These are phyloP conservation scores for Heliocybe sulcata DNA, from an alignment of 1,284 basidiomycete genomes.

Conservation along the genomic window DNA sequence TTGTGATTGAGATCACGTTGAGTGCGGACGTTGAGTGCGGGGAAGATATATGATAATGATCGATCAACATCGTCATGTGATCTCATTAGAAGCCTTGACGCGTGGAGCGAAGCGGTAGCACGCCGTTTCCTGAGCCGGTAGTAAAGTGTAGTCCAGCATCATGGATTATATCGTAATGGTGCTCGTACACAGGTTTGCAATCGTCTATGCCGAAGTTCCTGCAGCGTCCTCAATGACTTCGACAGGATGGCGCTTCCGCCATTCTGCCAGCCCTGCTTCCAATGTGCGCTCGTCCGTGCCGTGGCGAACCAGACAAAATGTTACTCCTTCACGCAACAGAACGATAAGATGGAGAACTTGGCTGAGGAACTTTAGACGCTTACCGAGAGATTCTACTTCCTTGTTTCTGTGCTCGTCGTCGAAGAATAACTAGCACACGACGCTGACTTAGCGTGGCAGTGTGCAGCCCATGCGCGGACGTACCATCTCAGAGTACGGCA, in stretches of 20 bases:
- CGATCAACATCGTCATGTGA: background rate
- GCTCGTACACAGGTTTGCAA: background rate
- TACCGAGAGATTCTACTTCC: constrained; percentile 70
- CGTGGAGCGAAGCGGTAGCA: too few relatives aligned
- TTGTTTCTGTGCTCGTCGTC: constrained; percentile 76
- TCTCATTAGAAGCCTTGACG: background rate
- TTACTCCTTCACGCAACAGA: constrained; percentile 46
- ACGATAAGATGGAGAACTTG: constrained; percentile 6
- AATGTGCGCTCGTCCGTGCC: constrained; percentile 51
- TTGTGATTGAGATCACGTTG: too few relatives aligned
- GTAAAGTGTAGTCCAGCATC: background rate
- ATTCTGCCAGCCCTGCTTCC: constrained; percentile 53
- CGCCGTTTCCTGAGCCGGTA: too few relatives aligned
- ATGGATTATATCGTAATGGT: background rate
- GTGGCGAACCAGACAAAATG: constrained; percentile 50
- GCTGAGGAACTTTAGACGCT: constrained; percentile 7
- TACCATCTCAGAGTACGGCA: constrained; percentile 83
- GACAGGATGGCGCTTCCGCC: constrained; percentile 41
- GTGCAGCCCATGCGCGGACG: background rate
- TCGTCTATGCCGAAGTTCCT: background rate
- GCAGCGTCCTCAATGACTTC: constrained; percentile 20
- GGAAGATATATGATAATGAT: background rate
- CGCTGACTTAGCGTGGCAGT: background rate
- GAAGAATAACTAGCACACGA: constrained; percentile 62
- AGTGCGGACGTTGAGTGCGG: too few relatives aligned